Conservation (phyloP, 495 filamentous ascomycete species). For the Penicillium salamii region DNA sequence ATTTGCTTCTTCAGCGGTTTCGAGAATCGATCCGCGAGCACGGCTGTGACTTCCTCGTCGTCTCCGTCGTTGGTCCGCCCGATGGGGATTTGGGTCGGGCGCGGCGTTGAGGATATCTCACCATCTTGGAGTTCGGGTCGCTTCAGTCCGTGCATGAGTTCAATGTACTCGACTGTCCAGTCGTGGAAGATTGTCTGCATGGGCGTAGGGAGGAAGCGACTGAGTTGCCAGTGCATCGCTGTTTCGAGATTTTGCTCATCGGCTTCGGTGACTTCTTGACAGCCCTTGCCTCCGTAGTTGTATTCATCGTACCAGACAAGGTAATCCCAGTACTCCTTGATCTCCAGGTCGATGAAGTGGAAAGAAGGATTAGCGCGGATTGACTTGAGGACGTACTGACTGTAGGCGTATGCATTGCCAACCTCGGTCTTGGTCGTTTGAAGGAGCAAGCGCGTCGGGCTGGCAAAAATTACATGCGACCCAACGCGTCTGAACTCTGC, state of each 20-base stretch:
- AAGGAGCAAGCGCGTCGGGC: constrained; percentile 79
- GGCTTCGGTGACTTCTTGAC: constrained; percentile 73
- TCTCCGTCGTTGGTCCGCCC: constrained; percentile 48
- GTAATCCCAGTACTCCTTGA: constrained; percentile 99
- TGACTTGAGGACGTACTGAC: constrained; percentile 94
- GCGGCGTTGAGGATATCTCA: constrained; percentile 55
- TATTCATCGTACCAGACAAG: constrained; percentile 99
- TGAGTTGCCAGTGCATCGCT: constrained; percentile 98
- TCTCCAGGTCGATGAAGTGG: constrained; percentile 95
- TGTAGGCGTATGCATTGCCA: constrained; percentile 94
- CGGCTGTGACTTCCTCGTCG: constrained; percentile 52
- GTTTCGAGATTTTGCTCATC: constrained; percentile 87
- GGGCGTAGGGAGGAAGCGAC: constrained; percentile 75
- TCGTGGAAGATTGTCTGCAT: constrained; percentile 86
- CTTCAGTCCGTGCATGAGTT: constrained; percentile 87
- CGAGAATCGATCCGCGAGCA: constrained; percentile 75
- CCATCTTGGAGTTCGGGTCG: constrained; percentile 50
- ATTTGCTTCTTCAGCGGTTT: constrained; percentile 90
- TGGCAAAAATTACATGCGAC: constrained; percentile 90
- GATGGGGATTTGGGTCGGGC: constrained; percentile 73
- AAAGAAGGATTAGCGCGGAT: constrained; percentile 94
- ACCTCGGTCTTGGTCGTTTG: constrained; percentile 97
- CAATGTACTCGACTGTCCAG: constrained; percentile 91
- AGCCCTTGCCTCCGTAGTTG: constrained; percentile 96
- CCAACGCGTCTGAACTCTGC: constrained; percentile 94